Percentiles rank a stretch among this genome's conserved stretches.
Evolutionary conservation across 2,329 filamentous ascomycete species (phyloP).

Genomic region (Paradendryphiella salina): DNA sequence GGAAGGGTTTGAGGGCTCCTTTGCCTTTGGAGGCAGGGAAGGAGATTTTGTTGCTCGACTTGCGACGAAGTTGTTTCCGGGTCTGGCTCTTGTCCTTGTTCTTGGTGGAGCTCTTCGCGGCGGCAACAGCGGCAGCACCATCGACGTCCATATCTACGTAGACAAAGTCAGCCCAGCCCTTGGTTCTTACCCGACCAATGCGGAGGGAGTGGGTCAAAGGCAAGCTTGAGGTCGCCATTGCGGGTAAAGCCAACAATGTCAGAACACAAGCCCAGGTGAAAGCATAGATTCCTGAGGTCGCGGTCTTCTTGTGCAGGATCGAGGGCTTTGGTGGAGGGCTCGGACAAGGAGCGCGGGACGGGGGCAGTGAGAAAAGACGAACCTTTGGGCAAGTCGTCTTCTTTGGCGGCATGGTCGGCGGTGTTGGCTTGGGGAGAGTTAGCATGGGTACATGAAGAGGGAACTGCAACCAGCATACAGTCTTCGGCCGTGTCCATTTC

Average conservation of each 20-base stretch:
- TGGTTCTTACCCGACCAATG: constrained; percentile 37
- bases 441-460: not conserved
- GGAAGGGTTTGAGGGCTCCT: constrained; percentile 42
- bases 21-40: constrained; percentile 44
- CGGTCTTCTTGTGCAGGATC: constrained; percentile 20
- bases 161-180: constrained; percentile 44
- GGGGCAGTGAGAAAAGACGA: constrained; percentile 37
- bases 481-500: constrained; percentile 55
- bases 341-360: constrained; percentile 33
- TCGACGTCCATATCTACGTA: constrained; percentile 49
- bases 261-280: constrained; percentile 45
- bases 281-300: constrained; percentile 42
- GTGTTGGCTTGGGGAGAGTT: constrained; percentile 12
- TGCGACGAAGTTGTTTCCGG: constrained; percentile 45
- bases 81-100: constrained; percentile 41
- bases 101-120: constrained; percentile 32
- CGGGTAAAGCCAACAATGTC: constrained; percentile 47
- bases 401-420: constrained; percentile 23
- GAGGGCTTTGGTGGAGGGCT: constrained; percentile 11
- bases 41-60: constrained; percentile 46
- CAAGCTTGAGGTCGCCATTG: constrained; percentile 41
- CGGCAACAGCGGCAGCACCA: constrained; percentile 20
- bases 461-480: constrained; percentile 22
- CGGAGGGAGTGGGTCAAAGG: constrained; percentile 44
- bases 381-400: constrained; percentile 39